These are phyloP conservation scores for Colletotrichum sp. DNA, from an alignment of 2,329 filamentous ascomycete genomes.

Conservation along the genomic window DNA sequence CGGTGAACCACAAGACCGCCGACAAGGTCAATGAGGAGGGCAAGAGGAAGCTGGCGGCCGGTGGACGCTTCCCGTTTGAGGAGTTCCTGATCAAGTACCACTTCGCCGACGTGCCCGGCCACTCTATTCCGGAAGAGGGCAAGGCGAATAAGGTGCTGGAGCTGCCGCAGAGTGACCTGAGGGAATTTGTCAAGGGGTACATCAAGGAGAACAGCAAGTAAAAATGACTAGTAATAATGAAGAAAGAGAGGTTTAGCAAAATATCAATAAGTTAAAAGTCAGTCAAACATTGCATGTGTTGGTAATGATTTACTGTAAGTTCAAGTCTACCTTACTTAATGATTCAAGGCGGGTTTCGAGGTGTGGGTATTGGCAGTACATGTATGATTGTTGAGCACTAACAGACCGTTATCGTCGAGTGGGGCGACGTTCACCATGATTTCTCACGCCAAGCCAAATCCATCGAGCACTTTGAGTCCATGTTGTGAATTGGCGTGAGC, in stretches of 20 bases:
- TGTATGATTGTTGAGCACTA: background rate
- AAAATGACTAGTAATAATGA: background rate
- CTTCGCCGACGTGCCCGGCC: constrained; percentile 8
- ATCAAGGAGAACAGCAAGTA: background rate
- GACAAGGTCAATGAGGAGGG: constrained; percentile 40
- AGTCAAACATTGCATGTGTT: background rate
- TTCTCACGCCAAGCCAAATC: background rate
- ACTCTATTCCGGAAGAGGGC: constrained; percentile 9
- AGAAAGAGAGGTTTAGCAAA: background rate
- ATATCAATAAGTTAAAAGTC: background rate
- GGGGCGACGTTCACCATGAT: background rate
- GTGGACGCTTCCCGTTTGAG: constrained; percentile 23
- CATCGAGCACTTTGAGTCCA: background rate
- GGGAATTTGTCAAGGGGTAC: background rate
- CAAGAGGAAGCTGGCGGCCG: constrained; percentile 39
- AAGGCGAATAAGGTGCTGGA: constrained; percentile 17
- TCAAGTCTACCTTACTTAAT: background rate
- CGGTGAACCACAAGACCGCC: constrained; percentile 41
- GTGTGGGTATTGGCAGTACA: background rate
- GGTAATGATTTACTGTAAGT: background rate
- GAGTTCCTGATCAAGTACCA: constrained; percentile 11
- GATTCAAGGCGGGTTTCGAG: background rate
- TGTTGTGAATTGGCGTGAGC: background rate
- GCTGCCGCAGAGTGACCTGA: constrained; percentile 10
- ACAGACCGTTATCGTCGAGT: background rate